These are phyloP conservation scores for Cairneyella variabilis DNA, from an alignment of 495 filamentous ascomycete genomes.

Conservation along the genomic window DNA sequence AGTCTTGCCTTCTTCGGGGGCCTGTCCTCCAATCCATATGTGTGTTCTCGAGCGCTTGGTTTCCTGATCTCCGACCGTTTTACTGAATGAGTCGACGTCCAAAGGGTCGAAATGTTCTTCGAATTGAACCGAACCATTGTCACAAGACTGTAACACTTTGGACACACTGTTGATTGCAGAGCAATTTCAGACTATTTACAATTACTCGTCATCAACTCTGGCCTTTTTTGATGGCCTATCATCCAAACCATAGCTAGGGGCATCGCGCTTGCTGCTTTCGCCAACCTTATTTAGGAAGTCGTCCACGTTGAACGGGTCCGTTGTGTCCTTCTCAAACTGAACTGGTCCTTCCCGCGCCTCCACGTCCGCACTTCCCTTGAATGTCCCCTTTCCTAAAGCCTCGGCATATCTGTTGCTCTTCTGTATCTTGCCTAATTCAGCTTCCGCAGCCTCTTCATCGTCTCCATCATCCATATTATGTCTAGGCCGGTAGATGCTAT, in stretches of 20 bases:
- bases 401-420: constrained; percentile 75
- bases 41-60: no score
- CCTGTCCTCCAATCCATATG: constrained; percentile 82
- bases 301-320: constrained; percentile 89
- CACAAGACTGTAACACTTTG: no score
- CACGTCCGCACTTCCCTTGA: constrained; percentile 83
- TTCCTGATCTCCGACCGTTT: no score
- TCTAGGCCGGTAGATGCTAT: constrained; percentile 85
- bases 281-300: constrained; percentile 82
- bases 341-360: constrained; percentile 89
- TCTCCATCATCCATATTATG: constrained; percentile 64
- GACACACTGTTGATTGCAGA: no score
- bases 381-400: constrained; percentile 82
- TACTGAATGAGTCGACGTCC: no score
- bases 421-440: constrained; percentile 81
- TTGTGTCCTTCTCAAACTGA: constrained; percentile 91
- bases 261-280: constrained; percentile 62
- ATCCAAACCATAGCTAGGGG: constrained; percentile 70
- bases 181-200: no score
- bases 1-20: constrained; percentile 73
- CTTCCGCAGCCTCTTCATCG: constrained; percentile 74
- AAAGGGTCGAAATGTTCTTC: no score
- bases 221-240: constrained; percentile 74
- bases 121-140: no score
- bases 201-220: constrained; percentile 80